phyloP scores from a whole-genome alignment of 2,329 filamentous ascomycete genomes.

The Stemphylium beticola region DNA sequence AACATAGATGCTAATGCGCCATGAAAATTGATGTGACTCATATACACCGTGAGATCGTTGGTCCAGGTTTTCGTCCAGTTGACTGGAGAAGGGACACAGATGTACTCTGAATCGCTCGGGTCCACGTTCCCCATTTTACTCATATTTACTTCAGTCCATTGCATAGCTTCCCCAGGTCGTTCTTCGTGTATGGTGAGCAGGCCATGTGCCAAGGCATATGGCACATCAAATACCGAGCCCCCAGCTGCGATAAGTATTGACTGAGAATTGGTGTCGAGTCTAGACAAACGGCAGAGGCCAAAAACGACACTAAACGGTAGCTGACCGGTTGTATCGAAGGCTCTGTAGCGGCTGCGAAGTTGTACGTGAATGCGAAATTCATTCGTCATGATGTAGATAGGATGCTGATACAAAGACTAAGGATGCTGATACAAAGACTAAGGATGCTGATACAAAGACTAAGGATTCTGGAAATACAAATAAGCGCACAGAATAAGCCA shows the following conservation, averaged over 20 bases:
- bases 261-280: background rate
- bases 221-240: slow-evolving; percentile 4
- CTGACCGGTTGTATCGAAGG: background rate
- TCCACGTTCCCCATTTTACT: background rate
- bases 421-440: background rate
- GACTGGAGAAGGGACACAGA: slow-evolving; percentile 1
- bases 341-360: background rate
- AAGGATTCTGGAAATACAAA: background rate
- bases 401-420: background rate
- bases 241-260: slow-evolving; percentile 1
- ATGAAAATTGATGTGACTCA: background rate
- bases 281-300: background rate
- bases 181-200: slow-evolving; percentile 1
- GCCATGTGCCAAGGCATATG: slow-evolving; percentile 2
- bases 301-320: slow-evolving; percentile 1
- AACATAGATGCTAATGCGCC: background rate
- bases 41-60: background rate
- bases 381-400: background rate
- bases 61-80: background rate
- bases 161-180: background rate
- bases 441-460: background rate
- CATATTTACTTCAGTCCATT: background rate
- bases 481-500: background rate
- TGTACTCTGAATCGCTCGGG: background rate
- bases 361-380: background rate